Percentiles rank a stretch among this genome's conserved stretches.
Conservation (phyloP, 768 basidiomycete species). For the Suillus hirtellus region DNA sequence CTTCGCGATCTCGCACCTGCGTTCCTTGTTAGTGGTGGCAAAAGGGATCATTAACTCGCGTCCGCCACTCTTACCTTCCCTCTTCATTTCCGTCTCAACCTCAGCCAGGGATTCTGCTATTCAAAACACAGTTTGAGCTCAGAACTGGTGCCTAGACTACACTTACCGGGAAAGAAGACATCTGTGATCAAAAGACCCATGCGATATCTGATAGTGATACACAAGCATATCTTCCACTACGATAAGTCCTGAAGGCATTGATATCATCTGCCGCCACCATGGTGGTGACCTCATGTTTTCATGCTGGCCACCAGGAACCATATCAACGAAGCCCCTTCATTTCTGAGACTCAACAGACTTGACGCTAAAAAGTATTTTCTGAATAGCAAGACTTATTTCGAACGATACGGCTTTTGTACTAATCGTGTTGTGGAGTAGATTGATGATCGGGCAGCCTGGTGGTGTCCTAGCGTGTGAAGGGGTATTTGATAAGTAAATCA, state of each 20-base stretch:
- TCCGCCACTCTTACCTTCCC: neutral
- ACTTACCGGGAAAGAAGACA: neutral
- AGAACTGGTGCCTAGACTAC: neutral
- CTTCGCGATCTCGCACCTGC: neutral
- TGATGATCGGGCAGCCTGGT: slow-evolving; percentile 7
- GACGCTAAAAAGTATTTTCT: neutral
- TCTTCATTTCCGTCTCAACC: neutral
- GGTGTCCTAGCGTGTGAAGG: neutral
- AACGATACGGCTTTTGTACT: neutral
- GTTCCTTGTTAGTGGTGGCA: neutral
- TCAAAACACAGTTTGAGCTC: neutral
- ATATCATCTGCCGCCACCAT: neutral
- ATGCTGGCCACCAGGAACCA: slow-evolving; percentile 7
- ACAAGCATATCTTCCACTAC: neutral
- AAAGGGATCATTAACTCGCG: neutral
- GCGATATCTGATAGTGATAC: slow-evolving; percentile 1
- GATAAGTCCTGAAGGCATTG: neutral
- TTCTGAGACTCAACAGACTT: neutral
- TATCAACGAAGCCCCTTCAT: slow-evolving; percentile 1
- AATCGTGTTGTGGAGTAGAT: slow-evolving; percentile 1
- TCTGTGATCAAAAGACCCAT: neutral
- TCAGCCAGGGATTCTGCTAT: neutral
- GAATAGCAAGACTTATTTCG: neutral
- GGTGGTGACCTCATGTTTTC: neutral
- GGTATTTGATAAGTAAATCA: neutral